Base-by-base conservation (phyloP, 2,329 filamentous ascomycete genomes). In the Microdochium paspali region DNA sequence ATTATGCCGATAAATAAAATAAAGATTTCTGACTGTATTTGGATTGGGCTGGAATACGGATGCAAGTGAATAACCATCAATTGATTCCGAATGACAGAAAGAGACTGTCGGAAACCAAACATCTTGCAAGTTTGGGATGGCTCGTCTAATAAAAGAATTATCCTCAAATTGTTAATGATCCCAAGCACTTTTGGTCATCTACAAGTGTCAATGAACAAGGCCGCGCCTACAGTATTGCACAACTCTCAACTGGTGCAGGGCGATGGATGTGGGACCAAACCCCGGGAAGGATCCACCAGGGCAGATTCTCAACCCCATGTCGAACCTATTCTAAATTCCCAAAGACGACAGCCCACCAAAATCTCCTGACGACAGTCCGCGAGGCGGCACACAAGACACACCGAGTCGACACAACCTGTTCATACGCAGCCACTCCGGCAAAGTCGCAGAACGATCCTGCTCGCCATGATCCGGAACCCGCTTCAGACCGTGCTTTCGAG, bases 391-490 rank as follows among this genome's bases (percentile, higher is more conserved):
- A n/a, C n/a, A n/a, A n/a, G n/a, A n/a, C n/a, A n/a, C n/a, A n/a
- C n/a, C n/a, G n/a, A n/a, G n/a, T n/a, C n/a, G n/a, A n/a, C n/a
- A n/a, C n/a, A n/a, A n/a, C n/a, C n/a, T n/a, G n/a, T n/a, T n/a
- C n/a, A 18, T 6, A 35, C 31, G 31, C 10, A 6, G 31, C 6
- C 31, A 35, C n/a, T 35, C 6, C 31, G 7, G 31, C 6, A 18
- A 12, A 7, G 31, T 35, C 31, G n/a, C 35, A n/a, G n/a, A n/a
- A n/a, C n/a, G n/a, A n/a, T n/a, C n/a, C n/a, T 40, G 4, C 23
- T 18, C 12, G 42, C 42, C 42, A 64, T 64, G 61, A 61, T 64
- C 49, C 61, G 61, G 47, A 51, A 61, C 44, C 59, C 60, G 26
- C 47, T 63, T 32, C 49, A 54, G 9, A 51, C 57, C 51, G 56